A percentile compares a stretch with the other conserved stretches of the same genome.
These are phyloP conservation scores for Cytospora piceicola DNA, from an alignment of 2,329 filamentous ascomycete species.

Conservation along the genomic window DNA sequence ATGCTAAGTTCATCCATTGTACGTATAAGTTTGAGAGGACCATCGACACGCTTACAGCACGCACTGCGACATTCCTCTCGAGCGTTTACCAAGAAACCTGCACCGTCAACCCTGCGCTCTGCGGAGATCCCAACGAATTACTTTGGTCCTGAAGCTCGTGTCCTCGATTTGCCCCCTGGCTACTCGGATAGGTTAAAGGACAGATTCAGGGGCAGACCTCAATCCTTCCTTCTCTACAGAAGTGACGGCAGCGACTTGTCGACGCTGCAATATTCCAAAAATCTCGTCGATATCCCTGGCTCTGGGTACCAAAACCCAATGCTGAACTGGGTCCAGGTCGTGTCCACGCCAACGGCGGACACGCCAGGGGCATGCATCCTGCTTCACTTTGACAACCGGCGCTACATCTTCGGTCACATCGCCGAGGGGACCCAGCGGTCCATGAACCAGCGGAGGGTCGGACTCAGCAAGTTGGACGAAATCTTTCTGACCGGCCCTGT, in stretches of 20 bases:
- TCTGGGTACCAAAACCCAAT: slow-evolving; percentile 49
- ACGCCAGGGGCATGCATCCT: slow-evolving; percentile 78
- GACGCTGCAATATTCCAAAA: background rate
- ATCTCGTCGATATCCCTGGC: slow-evolving; percentile 13
- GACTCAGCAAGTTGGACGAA: slow-evolving; percentile 69
- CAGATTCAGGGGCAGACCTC: background rate
- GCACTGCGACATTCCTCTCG: slow-evolving; percentile 4
- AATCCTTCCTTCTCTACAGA: slow-evolving; percentile 16
- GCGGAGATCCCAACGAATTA: background rate
- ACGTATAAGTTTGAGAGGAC: slow-evolving; percentile 6
- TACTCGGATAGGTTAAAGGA: background rate
- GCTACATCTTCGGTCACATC: slow-evolving; percentile 84
- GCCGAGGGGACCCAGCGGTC: slow-evolving; percentile 85
- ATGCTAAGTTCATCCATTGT: slow-evolving; percentile 6
- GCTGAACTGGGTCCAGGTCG: slow-evolving; percentile 74
- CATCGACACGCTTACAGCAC: background rate
- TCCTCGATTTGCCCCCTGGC: slow-evolving; percentile 2
- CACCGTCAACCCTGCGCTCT: background rate
- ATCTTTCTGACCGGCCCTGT: slow-evolving; percentile 82
- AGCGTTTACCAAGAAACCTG: background rate
- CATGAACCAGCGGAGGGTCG: slow-evolving; percentile 68
- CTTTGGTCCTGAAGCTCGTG: slow-evolving; percentile 8
- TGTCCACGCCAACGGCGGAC: slow-evolving; percentile 84
- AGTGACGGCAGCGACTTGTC: background rate
- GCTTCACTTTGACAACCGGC: slow-evolving; percentile 78